phyloP scores from a whole-genome alignment of 495 filamentous ascomycete genomes.

The Penicillium arizonense region DNA sequence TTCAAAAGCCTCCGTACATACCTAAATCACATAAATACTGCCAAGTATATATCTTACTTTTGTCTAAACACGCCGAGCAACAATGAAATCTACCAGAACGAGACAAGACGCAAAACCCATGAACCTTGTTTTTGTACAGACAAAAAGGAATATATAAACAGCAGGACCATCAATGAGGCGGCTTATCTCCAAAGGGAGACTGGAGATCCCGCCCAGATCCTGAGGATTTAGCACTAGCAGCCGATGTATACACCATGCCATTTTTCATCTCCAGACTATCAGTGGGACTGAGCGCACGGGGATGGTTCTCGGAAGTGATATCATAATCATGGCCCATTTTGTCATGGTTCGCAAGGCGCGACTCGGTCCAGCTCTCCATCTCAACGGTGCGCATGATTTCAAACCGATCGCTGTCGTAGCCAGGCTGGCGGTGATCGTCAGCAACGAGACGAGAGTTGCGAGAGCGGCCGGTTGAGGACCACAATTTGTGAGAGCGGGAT shows the following conservation, averaged over 20 bases:
- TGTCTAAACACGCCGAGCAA: no score
- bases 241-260: conserved; percentile 15
- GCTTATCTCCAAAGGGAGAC: not conserved
- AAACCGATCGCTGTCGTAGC: conserved; percentile 21
- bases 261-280: conserved; percentile 21
- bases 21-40: no score
- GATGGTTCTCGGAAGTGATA: conserved; percentile 10
- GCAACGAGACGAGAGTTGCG: conserved; percentile 7
- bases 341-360: conserved; percentile 13
- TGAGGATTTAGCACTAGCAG: conserved; percentile 21
- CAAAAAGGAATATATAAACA: not conserved
- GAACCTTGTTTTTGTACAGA: no score
- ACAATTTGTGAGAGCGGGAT: conserved; percentile 23
- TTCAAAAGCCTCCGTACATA: no score
- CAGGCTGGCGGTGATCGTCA: conserved; percentile 1
- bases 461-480: conserved; percentile 23
- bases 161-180: not conserved
- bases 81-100: no score
- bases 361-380: conserved; percentile 34
- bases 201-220: conserved; percentile 1
- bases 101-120: no score
- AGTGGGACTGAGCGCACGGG: conserved; percentile 14
- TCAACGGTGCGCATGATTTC: conserved; percentile 34
- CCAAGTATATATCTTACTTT: no score
- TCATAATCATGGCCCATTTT: conserved; percentile 10